Conservation (phyloP, 257 asterid species). For the Henckelia pumila region DNA sequence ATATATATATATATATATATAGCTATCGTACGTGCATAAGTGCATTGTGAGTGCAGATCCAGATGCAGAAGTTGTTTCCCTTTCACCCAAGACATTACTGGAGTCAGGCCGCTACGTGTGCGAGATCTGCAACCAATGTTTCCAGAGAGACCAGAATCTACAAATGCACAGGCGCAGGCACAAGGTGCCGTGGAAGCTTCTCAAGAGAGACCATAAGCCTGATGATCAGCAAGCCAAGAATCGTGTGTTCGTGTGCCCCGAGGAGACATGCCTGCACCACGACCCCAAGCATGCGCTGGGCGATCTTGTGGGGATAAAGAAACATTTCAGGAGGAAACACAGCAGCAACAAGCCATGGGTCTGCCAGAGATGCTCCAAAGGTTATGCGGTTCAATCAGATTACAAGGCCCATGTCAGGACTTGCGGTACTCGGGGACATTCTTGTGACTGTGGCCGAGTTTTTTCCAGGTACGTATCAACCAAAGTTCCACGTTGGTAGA, state of each 20-base stretch:
- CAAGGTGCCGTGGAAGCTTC: conserved; percentile 90
- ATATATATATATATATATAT: too few relatives aligned
- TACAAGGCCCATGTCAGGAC: conserved; percentile 70
- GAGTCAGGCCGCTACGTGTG: conserved; percentile 88
- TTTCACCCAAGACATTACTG: conserved; percentile 70
- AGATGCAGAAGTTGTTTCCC: conserved; percentile 82
- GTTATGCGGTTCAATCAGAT: conserved; percentile 71
- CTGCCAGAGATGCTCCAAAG: conserved; percentile 61
- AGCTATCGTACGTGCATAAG: too few relatives aligned
- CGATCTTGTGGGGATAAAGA: conserved; percentile 70
- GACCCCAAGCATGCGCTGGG: conserved; percentile 77
- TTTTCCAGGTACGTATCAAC: too few relatives aligned
- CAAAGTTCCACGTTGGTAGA: too few relatives aligned
- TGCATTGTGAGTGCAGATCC: conserved; percentile 58
- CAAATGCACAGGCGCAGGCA: conserved; percentile 91
- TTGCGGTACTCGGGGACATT: conserved; percentile 72
- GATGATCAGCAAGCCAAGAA: conserved; percentile 41
- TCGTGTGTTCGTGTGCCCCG: conserved; percentile 72
- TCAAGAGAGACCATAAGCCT: conserved; percentile 56
- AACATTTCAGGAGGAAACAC: conserved; percentile 67
- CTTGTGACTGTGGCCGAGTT: conserved; percentile 70
- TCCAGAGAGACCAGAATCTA: conserved; percentile 84
- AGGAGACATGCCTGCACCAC: conserved; percentile 66
- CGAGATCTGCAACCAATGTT: conserved; percentile 93
- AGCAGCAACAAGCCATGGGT: conserved; percentile 65